Percentiles rank a stretch among this genome's conserved stretches.
Conservation (phyloP, 225 moss, liverwort and hornwort species). For the Antitrichia curtipendula region DNA sequence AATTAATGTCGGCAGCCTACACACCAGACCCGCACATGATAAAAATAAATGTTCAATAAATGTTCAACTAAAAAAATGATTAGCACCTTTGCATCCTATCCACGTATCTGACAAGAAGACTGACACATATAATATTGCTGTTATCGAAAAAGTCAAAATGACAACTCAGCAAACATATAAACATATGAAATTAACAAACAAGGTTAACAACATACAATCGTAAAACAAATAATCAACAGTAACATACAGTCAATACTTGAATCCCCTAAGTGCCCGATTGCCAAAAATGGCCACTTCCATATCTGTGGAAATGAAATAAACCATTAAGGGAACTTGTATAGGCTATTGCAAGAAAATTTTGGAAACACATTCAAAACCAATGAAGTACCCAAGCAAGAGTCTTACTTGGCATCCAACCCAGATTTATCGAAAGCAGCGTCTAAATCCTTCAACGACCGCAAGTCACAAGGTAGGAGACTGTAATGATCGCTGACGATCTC, state of each 20-base stretch:
- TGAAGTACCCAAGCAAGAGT: constrained; percentile 12
- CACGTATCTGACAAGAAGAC: background rate
- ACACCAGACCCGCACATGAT: background rate
- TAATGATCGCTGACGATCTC: constrained; percentile 66
- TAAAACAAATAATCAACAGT: background rate
- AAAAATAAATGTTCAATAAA: background rate
- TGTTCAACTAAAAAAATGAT: background rate
- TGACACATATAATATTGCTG: background rate
- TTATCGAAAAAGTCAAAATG: background rate
- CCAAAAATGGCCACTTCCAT: background rate
- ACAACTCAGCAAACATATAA: background rate
- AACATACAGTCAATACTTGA: background rate
- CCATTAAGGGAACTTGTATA: background rate
- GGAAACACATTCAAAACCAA: constrained; percentile 5
- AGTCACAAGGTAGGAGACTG: constrained; percentile 70
- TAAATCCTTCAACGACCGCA: constrained; percentile 49
- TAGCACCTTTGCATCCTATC: background rate
- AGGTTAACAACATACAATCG: background rate
- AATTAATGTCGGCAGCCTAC: constrained; percentile 74
- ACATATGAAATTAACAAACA: background rate
- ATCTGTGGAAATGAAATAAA: background rate
- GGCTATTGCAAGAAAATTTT: background rate
- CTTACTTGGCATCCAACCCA: constrained; percentile 73
- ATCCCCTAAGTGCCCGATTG: background rate
- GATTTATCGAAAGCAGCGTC: constrained; percentile 50